phyloP scores from a whole-genome alignment of 305 asterid species.

The Caryopteris hybrid region DNA sequence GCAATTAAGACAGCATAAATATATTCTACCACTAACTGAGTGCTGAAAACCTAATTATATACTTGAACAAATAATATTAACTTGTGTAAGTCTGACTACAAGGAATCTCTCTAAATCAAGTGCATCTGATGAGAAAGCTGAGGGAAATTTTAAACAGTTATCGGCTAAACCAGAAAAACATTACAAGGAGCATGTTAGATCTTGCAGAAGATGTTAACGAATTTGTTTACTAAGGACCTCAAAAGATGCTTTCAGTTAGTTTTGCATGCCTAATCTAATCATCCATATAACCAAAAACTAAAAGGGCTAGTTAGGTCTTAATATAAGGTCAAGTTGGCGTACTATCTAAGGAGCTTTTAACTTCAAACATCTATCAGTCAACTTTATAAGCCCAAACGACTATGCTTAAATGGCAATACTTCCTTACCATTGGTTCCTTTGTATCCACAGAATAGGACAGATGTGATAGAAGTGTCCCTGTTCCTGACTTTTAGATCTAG shows the following conservation, averaged over 20 bases:
- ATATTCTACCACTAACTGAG: background rate
- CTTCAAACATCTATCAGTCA: background rate
- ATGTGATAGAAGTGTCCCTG: background rate
- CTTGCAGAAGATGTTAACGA: background rate
- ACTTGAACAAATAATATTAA: background rate
- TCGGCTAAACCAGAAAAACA: background rate
- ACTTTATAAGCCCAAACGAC: background rate
- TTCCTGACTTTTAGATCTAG: background rate
- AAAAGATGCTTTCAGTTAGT: background rate
- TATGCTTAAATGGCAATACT: background rate
- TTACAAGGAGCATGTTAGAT: background rate
- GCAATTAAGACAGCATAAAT: background rate
- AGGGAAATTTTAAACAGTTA: background rate
- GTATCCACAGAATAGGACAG: background rate
- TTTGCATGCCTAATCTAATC: background rate
- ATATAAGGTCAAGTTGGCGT: background rate
- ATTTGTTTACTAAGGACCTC: background rate
- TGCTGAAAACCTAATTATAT: background rate
- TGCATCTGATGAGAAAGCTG: background rate
- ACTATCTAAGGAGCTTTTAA: background rate
- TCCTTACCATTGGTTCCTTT: background rate
- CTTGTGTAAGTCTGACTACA: background rate
- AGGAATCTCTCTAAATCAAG: background rate
- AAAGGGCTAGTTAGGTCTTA: background rate
- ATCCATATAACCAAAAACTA: background rate